These are phyloP conservation scores for Leucosporidium scottii DNA, from an alignment of 768 basidiomycete genomes.

Conservation along the genomic window DNA sequence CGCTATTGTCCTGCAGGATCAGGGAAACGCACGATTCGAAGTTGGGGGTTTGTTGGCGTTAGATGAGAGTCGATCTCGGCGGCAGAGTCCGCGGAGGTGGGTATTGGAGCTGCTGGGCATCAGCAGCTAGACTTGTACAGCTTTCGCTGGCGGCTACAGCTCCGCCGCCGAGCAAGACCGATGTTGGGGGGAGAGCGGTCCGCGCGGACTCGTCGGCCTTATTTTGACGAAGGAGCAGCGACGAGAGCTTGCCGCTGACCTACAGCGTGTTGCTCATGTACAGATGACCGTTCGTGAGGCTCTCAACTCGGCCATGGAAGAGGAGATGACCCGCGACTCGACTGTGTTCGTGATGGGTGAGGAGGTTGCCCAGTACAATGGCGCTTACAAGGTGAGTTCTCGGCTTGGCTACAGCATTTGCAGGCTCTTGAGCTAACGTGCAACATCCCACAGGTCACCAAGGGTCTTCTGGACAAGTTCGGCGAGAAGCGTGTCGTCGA, in stretches of 20 bases:
- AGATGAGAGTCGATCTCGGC: neutral
- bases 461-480: constrained; percentile 97
- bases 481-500: constrained; percentile 98
- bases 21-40: neutral
- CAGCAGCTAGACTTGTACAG: neutral
- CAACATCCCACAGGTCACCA: constrained; percentile 64
- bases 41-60: neutral
- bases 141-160: neutral
- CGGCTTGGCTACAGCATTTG: constrained; percentile 1
- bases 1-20: too few relatives aligned
- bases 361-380: constrained; percentile 97
- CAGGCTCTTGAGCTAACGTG: neutral
- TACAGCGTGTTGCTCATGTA: neutral
- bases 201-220: neutral
- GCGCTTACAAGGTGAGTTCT: constrained; percentile 74
- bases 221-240: neutral
- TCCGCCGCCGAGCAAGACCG: neutral
- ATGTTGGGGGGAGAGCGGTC: neutral
- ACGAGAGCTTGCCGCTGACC: neutral
- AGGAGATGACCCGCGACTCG: constrained; percentile 96
- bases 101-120: neutral
- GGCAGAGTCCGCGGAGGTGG: neutral
- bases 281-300: constrained; percentile 99
- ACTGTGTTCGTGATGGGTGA: constrained; percentile 91
- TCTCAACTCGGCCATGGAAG: constrained; percentile 95